phyloP scores from a whole-genome alignment of 257 asterid genomes.

The Galeopsis tetrahit region DNA sequence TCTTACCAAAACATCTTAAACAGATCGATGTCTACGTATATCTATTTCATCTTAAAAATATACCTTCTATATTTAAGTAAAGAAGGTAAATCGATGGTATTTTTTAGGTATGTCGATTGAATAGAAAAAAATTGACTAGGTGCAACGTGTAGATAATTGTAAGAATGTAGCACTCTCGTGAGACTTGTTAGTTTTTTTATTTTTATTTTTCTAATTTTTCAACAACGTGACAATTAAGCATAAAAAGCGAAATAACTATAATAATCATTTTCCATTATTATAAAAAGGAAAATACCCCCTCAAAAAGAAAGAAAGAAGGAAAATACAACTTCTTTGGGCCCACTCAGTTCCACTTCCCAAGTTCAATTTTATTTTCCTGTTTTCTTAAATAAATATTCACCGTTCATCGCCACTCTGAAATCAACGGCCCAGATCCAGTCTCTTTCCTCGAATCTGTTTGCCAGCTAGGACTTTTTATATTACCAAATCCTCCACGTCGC shows the following conservation, averaged over 20 bases:
- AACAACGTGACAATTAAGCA: conserved; percentile 59
- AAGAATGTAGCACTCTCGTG: conserved; percentile 30
- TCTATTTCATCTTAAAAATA: too few relatives aligned
- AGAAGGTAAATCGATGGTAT: too few relatives aligned
- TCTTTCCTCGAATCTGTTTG: conserved; percentile 40
- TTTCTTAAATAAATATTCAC: conserved; percentile 6
- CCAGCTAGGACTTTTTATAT: conserved; percentile 61
- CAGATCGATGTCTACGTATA: too few relatives aligned
- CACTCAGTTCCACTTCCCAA: conserved; percentile 57
- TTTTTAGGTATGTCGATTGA: too few relatives aligned
- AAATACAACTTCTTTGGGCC: conserved; percentile 38
- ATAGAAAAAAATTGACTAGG: conserved; percentile 11
- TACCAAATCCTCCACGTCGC: conserved; percentile 59
- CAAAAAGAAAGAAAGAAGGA: not conserved
- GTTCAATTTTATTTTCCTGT: too few relatives aligned
- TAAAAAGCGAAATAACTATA: not conserved
- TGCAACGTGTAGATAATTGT: conserved; percentile 25
- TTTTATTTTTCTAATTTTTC: conserved; percentile 27
- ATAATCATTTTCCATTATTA: not conserved
- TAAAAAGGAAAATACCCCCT: not conserved
- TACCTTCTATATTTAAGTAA: too few relatives aligned
- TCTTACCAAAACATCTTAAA: too few relatives aligned
- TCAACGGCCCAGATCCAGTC: conserved; percentile 41
- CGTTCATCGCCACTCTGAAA: conserved; percentile 31
- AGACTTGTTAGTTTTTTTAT: conserved; percentile 33